A percentile compares a stretch with the other conserved stretches of the same genome.
These are phyloP conservation scores for Nemania bipapillata DNA, from an alignment of 2,329 filamentous ascomycete species.

Conservation along the genomic window DNA sequence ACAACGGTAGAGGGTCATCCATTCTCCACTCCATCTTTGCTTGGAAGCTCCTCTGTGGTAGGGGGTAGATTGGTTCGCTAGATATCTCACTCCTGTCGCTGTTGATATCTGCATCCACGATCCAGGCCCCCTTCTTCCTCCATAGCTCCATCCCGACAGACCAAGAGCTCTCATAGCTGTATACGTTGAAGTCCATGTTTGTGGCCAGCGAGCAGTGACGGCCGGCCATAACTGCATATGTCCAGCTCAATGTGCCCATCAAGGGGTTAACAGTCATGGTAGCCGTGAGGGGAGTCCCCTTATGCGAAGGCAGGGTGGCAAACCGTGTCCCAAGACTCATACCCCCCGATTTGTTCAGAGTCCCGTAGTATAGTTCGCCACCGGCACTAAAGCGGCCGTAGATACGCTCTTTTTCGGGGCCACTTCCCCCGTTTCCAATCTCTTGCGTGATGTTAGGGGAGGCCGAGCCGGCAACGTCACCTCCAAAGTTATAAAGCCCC, in stretches of 20 bases:
- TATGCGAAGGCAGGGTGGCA: constrained; percentile 81
- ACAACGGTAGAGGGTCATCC: constrained; percentile 33
- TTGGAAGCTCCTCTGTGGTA: constrained; percentile 59
- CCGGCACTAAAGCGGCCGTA: constrained; percentile 89
- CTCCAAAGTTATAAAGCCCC: constrained; percentile 93
- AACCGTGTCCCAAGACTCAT: constrained; percentile 90
- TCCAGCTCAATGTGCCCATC: constrained; percentile 91
- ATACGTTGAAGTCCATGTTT: constrained; percentile 95
- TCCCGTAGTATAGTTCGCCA: constrained; percentile 93
- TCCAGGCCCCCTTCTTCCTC: constrained; percentile 69
- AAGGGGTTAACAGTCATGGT: constrained; percentile 92
- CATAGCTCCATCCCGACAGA: constrained; percentile 92
- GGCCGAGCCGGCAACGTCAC: constrained; percentile 63
- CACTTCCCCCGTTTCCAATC: constrained; percentile 42
- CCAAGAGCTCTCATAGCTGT: constrained; percentile 96
- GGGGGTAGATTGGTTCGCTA: constrained; percentile 31
- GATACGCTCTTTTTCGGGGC: constrained; percentile 66
- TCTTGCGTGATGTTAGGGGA: constrained; percentile 34
- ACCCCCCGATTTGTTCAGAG: constrained; percentile 91
- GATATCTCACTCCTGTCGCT: constrained; percentile 47
- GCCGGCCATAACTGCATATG: constrained; percentile 89
- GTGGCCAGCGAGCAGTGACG: constrained; percentile 85
- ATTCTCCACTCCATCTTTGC: constrained; percentile 64
- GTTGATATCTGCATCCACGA: constrained; percentile 54
- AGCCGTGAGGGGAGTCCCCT: constrained; percentile 90